These are phyloP conservation scores for Colletotrichum sp. DNA, from an alignment of 2,329 filamentous ascomycete genomes.

Conservation along the genomic window DNA sequence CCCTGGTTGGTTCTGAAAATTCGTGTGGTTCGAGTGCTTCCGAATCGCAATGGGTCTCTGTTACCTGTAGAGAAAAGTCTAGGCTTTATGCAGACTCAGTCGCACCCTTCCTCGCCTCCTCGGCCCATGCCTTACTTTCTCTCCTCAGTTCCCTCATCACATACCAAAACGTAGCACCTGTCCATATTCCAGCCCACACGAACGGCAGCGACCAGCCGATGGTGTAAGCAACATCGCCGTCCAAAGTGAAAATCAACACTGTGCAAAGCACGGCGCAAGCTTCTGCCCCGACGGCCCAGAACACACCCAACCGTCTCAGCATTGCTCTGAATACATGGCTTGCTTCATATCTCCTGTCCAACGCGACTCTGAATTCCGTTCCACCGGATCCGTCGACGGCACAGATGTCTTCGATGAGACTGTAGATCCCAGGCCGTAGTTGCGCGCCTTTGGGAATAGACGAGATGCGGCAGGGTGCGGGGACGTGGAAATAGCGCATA, in stretches of 20 bases:
- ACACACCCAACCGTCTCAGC: slow-evolving; percentile 54
- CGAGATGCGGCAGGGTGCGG: slow-evolving; percentile 54
- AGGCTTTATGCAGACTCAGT: not conserved
- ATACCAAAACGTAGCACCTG: slow-evolving; percentile 27
- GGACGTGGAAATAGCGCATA: slow-evolving; percentile 46
- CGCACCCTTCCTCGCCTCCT: slow-evolving; percentile 18
- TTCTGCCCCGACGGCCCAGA: slow-evolving; percentile 47
- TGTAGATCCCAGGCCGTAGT: slow-evolving; percentile 58
- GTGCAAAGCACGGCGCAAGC: slow-evolving; percentile 25
- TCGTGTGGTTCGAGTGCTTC: not conserved
- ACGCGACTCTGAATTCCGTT: slow-evolving; percentile 54
- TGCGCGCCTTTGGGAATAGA: slow-evolving; percentile 54
- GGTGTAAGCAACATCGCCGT: slow-evolving; percentile 24
- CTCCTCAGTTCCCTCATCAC: slow-evolving; percentile 27
- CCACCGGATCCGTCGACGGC: slow-evolving; percentile 58
- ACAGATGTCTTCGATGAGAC: slow-evolving; percentile 57
- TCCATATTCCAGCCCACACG: slow-evolving; percentile 27
- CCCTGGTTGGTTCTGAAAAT: too few relatives aligned
- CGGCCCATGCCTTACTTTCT: slow-evolving; percentile 28
- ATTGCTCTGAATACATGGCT: slow-evolving; percentile 57
- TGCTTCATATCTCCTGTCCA: slow-evolving; percentile 57
- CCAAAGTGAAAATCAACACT: slow-evolving; percentile 26
- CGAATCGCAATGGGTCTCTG: not conserved
- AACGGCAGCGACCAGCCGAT: slow-evolving; percentile 29
- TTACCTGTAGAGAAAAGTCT: not conserved